A percentile compares a stretch with the other conserved stretches of the same genome.
These are phyloP conservation scores for Xylariaceae sp. DNA, from an alignment of 2,329 filamentous ascomycete genomes.

Conservation along the genomic window DNA sequence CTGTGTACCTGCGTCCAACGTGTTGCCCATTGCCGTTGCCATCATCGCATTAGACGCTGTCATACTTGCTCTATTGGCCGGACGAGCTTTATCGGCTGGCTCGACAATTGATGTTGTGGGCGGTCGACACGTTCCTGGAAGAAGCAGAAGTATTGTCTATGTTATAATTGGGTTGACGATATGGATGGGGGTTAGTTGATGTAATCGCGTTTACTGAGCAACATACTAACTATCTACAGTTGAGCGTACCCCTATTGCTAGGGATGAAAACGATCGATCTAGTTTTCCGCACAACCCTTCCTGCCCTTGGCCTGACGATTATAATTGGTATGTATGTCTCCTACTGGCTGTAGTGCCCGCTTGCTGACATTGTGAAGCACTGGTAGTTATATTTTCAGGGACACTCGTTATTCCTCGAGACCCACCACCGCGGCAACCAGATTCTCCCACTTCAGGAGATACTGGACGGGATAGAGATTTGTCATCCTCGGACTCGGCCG, in stretches of 20 bases:
- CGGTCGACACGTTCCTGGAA: conserved; percentile 30
- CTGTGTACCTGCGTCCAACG: conserved; percentile 52
- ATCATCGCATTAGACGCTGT: conserved; percentile 49
- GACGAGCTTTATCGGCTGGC: conserved; percentile 45
- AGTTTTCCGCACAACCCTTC: conserved; percentile 51
- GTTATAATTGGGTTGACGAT: conserved; percentile 49
- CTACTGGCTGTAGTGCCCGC: neutral
- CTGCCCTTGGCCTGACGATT: conserved; percentile 52
- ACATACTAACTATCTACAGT: conserved; percentile 39
- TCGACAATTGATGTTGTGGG: conserved; percentile 39
- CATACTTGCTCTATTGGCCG: conserved; percentile 47
- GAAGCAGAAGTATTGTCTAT: conserved; percentile 46
- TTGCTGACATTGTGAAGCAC: conserved; percentile 36
- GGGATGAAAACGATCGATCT: conserved; percentile 48
- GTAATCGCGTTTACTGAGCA: conserved; percentile 11
- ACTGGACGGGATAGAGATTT: conserved; percentile 43
- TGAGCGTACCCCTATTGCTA: conserved; percentile 55
- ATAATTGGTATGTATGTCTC: conserved; percentile 48
- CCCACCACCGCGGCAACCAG: conserved; percentile 38
- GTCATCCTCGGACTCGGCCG: conserved; percentile 45
- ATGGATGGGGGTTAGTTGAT: conserved; percentile 55
- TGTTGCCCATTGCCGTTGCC: conserved; percentile 49
- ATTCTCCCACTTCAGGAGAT: conserved; percentile 45
- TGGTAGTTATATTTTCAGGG: conserved; percentile 45
- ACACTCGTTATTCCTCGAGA: conserved; percentile 37